Evolutionary conservation across 2,329 filamentous ascomycete genomes (phyloP), one percentile per base, ranked within the genome.

Genomic region (Tolypocladium capitatum): DNA sequence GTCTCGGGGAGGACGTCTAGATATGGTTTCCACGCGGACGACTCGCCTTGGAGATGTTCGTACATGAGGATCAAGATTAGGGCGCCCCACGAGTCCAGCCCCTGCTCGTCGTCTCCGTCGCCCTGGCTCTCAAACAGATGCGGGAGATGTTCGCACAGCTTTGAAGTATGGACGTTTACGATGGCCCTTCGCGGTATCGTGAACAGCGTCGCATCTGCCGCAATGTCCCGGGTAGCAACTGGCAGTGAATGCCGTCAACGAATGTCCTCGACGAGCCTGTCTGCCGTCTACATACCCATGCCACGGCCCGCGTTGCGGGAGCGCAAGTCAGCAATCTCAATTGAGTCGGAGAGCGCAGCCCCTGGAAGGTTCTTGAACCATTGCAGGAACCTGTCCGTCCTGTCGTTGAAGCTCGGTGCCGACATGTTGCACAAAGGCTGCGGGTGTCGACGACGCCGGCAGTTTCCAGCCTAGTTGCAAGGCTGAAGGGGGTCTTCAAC

Each of bases 51-150:
- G 8, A 80, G 65, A 48, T 71, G 73, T 67, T 95, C 88, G 64
- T 87, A 86, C 45, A 94, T 76, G 76, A 95, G 81, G 51, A 85
- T 76, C 20, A 94, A 72, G 51, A 95, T 94, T 18, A 80, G 67
- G 0, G 68, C 69, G 18, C 71, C 70, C 76, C 76, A 80, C 0
- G 75, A 71, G 55, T 78, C 74, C 31, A 72, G 63, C 44, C 68
- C 65, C 1, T 61, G 52, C 7, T 55, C 52, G 2, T 65, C 64
- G 35, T 65, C 64, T 4, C 67, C 61, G 18, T 58, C 59, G 5
- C 56, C 55, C 40, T 66, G 58, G 47, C 64, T 60, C 16, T 63
- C 64, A 49, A 84, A 74, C 49, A 81, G 63, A 42, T 72, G 63
- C 0, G 79, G 73, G 21, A 83, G 72, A 62, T 70, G 72, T 56